Base-by-base conservation (phyloP, 768 basidiomycete genomes). In the Austroboletus eburneus region DNA sequence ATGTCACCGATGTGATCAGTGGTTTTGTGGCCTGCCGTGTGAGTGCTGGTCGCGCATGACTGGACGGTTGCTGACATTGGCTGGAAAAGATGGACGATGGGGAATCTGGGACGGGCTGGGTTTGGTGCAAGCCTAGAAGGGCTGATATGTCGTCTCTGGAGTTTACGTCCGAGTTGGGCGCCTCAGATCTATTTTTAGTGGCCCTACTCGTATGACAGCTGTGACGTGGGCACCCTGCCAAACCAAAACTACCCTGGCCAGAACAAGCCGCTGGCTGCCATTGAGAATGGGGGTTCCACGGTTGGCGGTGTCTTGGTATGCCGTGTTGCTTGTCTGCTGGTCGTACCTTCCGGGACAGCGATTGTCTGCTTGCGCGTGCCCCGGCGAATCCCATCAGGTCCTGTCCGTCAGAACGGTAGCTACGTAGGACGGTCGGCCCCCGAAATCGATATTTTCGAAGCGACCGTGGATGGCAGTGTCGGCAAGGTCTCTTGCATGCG, bases 181-280 rank as follows among this genome's bases (percentile, higher is more conserved):
- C 8, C 17, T 35, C 6, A 35, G 5, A n/a, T 10, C 1, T n/a
- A n/a, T n/a, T n/a, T 45, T 50, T 14, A 68, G 71, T 84, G 81
- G 81, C 72, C 73, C 33, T 72, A 75, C 50, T 68, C 69, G 21
- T 83, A 83, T 48, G 69, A 77, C 51, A 68, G 75, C 1, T 91
- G 88, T 60, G 88, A 92, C 50, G 72, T 87, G 3, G 90, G 89
- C 3, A 90, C 87, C 2, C 72, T 89, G 36, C 73, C 76, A 3
- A 91, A 91, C 57, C 89, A 91, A 59, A 83, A 85, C 9, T 58
- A 70, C 43, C 70, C 74, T 8, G 76, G 71, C 6, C 46, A 58
- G 46, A 70, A 62, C 14, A 51, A 55, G 12, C 85, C 85, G 10
- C 48, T 69, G 3, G 72, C 74, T 16, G 74, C 78, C 43, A 35